These are phyloP conservation scores for Myxozyma kluyveri DNA, from an alignment of 805 yeast genomes.

Conservation along the genomic window DNA sequence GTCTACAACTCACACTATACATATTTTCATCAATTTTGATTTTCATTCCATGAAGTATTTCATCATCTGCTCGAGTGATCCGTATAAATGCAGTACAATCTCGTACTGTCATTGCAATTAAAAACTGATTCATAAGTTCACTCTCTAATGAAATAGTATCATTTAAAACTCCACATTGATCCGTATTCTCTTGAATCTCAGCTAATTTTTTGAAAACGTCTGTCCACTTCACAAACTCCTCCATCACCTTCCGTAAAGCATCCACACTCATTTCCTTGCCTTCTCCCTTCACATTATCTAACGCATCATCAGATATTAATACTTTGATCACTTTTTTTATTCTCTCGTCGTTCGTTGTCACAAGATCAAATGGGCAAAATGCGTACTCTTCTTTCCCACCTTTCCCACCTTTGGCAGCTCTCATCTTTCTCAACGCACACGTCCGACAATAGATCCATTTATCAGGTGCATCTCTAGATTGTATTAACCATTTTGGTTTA, in stretches of 20 bases:
- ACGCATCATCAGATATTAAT: constrained; percentile 25
- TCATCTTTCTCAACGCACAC: constrained; percentile 48
- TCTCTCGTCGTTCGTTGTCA: constrained; percentile 37
- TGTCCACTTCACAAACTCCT: constrained; percentile 23
- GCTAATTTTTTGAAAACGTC: constrained; percentile 34
- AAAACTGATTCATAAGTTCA: constrained; percentile 33
- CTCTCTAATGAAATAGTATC: constrained; percentile 30
- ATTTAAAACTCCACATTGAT: constrained; percentile 16
- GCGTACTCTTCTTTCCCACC: constrained; percentile 35
- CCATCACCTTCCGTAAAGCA: constrained; percentile 16
- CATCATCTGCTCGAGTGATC: constrained; percentile 28
- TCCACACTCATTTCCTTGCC: constrained; percentile 17
- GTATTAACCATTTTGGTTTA: constrained; percentile 62
- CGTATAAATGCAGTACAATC: constrained; percentile 56
- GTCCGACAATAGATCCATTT: constrained; percentile 50
- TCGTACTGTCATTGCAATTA: constrained; percentile 53
- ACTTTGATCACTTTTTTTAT: constrained; percentile 39
- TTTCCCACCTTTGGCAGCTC: constrained; percentile 17
- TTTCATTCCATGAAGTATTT: constrained; percentile 20
- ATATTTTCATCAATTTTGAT: neutral
- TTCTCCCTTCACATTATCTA: neutral
- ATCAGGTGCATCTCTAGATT: constrained; percentile 43
- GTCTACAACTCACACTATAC: constrained; percentile 39
- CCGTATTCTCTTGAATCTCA: constrained; percentile 19
- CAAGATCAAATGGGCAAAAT: constrained; percentile 51